A percentile compares a stretch with the other conserved stretches of the same genome.
Conservation (phyloP, 345 rosid species). For the Gynandropsis gynandra region DNA sequence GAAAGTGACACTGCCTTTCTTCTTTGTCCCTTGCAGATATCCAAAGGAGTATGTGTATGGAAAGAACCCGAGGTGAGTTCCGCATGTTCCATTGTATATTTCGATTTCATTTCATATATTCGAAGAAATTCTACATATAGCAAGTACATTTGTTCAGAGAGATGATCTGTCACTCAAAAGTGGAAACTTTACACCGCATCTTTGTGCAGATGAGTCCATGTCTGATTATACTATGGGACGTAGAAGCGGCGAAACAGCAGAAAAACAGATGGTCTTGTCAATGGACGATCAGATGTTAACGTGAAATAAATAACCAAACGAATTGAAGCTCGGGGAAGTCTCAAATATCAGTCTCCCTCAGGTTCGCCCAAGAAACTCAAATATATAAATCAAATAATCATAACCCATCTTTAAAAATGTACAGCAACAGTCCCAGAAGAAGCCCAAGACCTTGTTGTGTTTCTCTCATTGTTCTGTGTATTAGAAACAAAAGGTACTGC, state of each 20-base stretch:
- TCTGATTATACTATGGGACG: constrained; percentile 32
- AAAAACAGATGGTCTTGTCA: constrained; percentile 49
- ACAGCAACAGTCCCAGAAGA: constrained; percentile 17
- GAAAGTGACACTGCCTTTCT: background rate
- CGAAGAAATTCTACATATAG: background rate
- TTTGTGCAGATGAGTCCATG: constrained; percentile 46
- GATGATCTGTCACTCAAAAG: too few relatives aligned
- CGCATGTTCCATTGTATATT: constrained; percentile 28
- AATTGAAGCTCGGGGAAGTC: constrained; percentile 27
- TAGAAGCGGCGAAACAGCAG: constrained; percentile 41
- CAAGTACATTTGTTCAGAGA: background rate
- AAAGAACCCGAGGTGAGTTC: constrained; percentile 27
- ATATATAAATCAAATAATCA: too few relatives aligned
- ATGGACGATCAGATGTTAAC: constrained; percentile 75
- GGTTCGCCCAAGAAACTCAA: constrained; percentile 5
- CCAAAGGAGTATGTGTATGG: constrained; percentile 29
- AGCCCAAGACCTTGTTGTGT: constrained; percentile 14
- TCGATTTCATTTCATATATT: background rate
- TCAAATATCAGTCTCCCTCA: constrained; percentile 21
- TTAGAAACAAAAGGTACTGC: constrained; percentile 24
- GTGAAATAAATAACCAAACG: constrained; percentile 25
- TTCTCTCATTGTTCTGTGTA: constrained; percentile 28
- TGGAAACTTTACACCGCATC: background rate
- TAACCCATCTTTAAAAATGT: constrained; percentile 6
- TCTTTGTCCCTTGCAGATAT: constrained; percentile 24